These are phyloP conservation scores for Penicillium capsulatum DNA, from an alignment of 2,329 filamentous ascomycete genomes.

Conservation along the genomic window DNA sequence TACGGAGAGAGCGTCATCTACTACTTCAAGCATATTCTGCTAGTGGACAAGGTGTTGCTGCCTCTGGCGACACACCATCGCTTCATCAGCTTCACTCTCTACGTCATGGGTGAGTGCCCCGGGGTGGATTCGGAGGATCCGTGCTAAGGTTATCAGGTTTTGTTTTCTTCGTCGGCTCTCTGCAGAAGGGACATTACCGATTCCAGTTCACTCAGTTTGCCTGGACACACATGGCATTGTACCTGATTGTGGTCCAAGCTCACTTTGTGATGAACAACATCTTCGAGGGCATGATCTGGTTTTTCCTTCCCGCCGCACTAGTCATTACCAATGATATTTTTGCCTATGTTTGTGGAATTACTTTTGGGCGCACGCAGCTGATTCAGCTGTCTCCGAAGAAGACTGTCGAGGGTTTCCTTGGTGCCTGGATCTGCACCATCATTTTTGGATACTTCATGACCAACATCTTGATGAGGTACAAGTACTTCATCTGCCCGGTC, in stretches of 20 bases:
- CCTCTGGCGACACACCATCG: conserved; percentile 95
- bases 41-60: conserved; percentile 88
- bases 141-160: conserved; percentile 60
- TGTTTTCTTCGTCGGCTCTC: conserved; percentile 92
- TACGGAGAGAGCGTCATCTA: conserved; percentile 99
- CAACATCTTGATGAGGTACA: conserved; percentile 79
- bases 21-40: conserved; percentile 98
- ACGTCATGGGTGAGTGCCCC: conserved; percentile 74
- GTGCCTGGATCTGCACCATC: conserved; percentile 91
- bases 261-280: conserved; percentile 99
- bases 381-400: conserved; percentile 99
- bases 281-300: conserved; percentile 99
- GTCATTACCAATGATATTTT: conserved; percentile 99
- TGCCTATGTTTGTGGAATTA: conserved; percentile 95
- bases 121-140: background rate
- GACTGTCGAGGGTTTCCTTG: conserved; percentile 96
- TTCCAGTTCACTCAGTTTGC: conserved; percentile 99
- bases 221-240: conserved; percentile 99
- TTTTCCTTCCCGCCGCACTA: conserved; percentile 89
- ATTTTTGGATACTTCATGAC: conserved; percentile 78
- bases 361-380: conserved; percentile 90
- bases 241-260: conserved; percentile 93
- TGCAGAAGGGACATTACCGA: conserved; percentile 93
- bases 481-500: conserved; percentile 97
- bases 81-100: conserved; percentile 98